Base-by-base conservation (phyloP, 2,329 filamentous ascomycete genomes). In the Trichoderma sp. region DNA sequence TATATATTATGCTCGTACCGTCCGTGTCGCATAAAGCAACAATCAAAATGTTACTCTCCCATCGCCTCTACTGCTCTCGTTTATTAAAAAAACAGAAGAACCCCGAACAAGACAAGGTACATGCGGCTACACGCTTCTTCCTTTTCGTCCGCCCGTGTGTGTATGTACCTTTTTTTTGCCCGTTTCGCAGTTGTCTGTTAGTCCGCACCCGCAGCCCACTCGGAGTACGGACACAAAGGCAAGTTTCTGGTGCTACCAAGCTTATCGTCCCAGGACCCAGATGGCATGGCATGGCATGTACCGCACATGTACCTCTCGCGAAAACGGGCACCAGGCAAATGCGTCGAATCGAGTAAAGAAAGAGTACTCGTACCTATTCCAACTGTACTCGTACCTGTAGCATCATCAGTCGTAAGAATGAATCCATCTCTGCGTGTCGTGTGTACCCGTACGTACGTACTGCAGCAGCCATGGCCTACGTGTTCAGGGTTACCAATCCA, bases 141-240 rank as follows among this genome's bases (percentile, higher is more conserved):
- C 34, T 36, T 15, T 36, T 36, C n/a, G 8, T 47, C 43, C 43
- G 36, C 36, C 36, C 36, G 36, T 18, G 43, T 47, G 43, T 43
- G 3, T 4, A 18, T 6, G 39, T 15, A 7, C 15, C 32, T 6
- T 43, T 18, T 47, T 51, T 65, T 34, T 7, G 28, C 43, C n/a
- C 58, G 15, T 34, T 32, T 66, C 63, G 63, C 63, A 26, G 28
- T 66, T 56, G 30, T 53, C 32, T 51, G 63, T 66, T 66, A 56
- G 53, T 32, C 63, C 63, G 63, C 63, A 56, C 63, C 63, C 43
- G 63, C 63, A 34, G 63, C 43, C 47, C 43, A 51, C 43, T 51
- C 43, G 43, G 43, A 51, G 43, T 51, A 21, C 43, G 43, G 43
- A 51, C 18, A 47, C 18, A 47, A n/a, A 36, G 43, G 39, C 36